Percentiles rank a stretch among this genome's conserved stretches.
These are phyloP conservation scores for Eragrostis curvula DNA, from an alignment of 176 grass and related monocot species.

Conservation along the genomic window DNA sequence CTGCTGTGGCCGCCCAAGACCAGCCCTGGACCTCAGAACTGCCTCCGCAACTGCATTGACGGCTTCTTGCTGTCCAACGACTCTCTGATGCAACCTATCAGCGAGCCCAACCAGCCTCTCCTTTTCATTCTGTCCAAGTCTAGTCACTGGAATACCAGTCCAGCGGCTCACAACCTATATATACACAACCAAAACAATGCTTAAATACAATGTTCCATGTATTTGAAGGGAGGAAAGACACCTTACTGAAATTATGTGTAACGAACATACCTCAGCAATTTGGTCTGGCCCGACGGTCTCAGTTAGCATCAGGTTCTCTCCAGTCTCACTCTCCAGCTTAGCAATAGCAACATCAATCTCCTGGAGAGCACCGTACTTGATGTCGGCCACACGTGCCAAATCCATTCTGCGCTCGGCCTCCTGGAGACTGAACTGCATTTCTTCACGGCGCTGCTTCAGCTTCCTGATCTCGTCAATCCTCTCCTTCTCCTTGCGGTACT, in stretches of 20 bases:
- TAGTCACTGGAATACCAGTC: slow-evolving; percentile 87
- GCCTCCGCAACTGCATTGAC: slow-evolving; percentile 86
- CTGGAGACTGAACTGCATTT: slow-evolving; percentile 56
- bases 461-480: slow-evolving; percentile 61
- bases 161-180: slow-evolving; percentile 65
- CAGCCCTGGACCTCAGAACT: slow-evolving; percentile 81
- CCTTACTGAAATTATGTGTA: not conserved
- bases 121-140: slow-evolving; percentile 85
- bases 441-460: slow-evolving; percentile 63
- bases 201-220: not conserved
- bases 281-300: slow-evolving; percentile 66
- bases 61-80: slow-evolving; percentile 56
- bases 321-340: slow-evolving; percentile 56
- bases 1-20: slow-evolving; percentile 83
- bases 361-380: slow-evolving; percentile 60
- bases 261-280: slow-evolving; percentile 64
- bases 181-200: not conserved
- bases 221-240: not conserved
- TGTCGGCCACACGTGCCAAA: slow-evolving; percentile 62
- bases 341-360: slow-evolving; percentile 51
- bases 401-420: slow-evolving; percentile 66
- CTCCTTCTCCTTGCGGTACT: slow-evolving; percentile 63
- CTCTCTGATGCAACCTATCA: slow-evolving; percentile 68
- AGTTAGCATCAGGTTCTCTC: slow-evolving; percentile 60
- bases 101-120: slow-evolving; percentile 66